Conservation (phyloP, 495 filamentous ascomycete species). For the Alectoria sarmentosa region DNA sequence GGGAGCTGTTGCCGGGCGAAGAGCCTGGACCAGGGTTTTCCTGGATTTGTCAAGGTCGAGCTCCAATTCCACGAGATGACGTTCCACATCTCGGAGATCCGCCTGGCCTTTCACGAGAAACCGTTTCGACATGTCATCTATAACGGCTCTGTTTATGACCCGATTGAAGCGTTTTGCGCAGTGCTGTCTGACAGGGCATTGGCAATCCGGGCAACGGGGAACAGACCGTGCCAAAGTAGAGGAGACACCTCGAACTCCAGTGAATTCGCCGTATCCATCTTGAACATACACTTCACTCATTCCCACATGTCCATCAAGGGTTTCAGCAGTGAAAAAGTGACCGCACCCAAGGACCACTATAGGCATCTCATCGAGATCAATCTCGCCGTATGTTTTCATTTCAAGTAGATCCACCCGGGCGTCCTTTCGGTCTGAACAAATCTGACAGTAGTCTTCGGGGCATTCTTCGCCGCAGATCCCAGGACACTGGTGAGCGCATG, state of each 20-base stretch:
- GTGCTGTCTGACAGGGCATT: slow-evolving; percentile 53
- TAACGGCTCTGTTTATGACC: slow-evolving; percentile 52
- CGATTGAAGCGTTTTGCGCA: slow-evolving; percentile 54
- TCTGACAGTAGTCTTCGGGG: slow-evolving; percentile 53
- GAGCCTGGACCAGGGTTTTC: too few relatives aligned
- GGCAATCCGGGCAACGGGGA: slow-evolving; percentile 54
- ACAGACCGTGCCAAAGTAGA: slow-evolving; percentile 43
- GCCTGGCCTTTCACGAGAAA: slow-evolving; percentile 47
- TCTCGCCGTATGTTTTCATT: slow-evolving; percentile 43
- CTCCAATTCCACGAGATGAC: slow-evolving; percentile 32
- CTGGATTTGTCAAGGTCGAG: slow-evolving; percentile 22
- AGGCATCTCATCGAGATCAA: slow-evolving; percentile 52
- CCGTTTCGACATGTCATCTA: slow-evolving; percentile 61
- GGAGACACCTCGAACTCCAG: slow-evolving; percentile 20
- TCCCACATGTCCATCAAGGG: slow-evolving; percentile 57
- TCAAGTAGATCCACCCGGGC: slow-evolving; percentile 48
- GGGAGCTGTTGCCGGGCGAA: too few relatives aligned
- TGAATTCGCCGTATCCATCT: slow-evolving; percentile 21
- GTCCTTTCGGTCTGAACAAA: slow-evolving; percentile 40
- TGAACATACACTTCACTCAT: slow-evolving; percentile 48
- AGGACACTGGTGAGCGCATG: slow-evolving; percentile 64
- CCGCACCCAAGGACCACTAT: slow-evolving; percentile 59
- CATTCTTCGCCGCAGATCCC: slow-evolving; percentile 62
- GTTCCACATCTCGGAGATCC: slow-evolving; percentile 41
- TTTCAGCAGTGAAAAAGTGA: slow-evolving; percentile 55